Base-by-base conservation (phyloP, 2,329 filamentous ascomycete genomes). In the Seiridium cupressi region DNA sequence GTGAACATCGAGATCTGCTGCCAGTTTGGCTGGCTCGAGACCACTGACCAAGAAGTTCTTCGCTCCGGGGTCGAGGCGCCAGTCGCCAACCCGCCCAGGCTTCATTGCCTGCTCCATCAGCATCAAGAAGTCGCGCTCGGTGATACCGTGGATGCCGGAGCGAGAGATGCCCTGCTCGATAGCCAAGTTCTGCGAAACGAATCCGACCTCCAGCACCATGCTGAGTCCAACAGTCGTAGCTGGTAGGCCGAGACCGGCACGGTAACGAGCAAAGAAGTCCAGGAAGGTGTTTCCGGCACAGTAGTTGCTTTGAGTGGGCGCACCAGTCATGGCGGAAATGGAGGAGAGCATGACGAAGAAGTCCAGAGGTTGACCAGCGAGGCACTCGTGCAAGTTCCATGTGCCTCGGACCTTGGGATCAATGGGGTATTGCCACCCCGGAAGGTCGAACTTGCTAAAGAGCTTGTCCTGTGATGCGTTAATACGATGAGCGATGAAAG, bases 391-490 rank as follows among this genome's bases (percentile, higher is more conserved):
- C 5, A 81, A 67, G 57, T 82, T 81, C 73, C 72, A 75, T 4
- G 76, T 77, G 4, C 77, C 79, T 8, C 69, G 57, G 1, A 77
- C 71, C 64, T 82, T 82, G 3, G 77, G 76, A 2, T 62, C 62
- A 2, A 77, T 64, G 3, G 72, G 66, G 1, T 64, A 62, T 3
- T 68, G 61, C 75, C 76, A 81, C n/a, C 76, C 66, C 1, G 73
- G 61, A 9, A 70, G 60, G 2, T 66, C 70, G 76, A 81, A 79
- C 32, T 74, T 66, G 3, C 70, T 65, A 26, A 78, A 65, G 1
- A 68, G 57, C 0, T 65, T 66, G 59, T 77, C 73, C 66, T 71
- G 61, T 31, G 13, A 47, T 31, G 47, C 18, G 49, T 38, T 18
- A 18, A n/a, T 6, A 13, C 18, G 36, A 9, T 26, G 35, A 36